Evolutionary conservation across 371 early-diverging fungal species (phyloP).

Genomic region (Mucor sp.): DNA sequence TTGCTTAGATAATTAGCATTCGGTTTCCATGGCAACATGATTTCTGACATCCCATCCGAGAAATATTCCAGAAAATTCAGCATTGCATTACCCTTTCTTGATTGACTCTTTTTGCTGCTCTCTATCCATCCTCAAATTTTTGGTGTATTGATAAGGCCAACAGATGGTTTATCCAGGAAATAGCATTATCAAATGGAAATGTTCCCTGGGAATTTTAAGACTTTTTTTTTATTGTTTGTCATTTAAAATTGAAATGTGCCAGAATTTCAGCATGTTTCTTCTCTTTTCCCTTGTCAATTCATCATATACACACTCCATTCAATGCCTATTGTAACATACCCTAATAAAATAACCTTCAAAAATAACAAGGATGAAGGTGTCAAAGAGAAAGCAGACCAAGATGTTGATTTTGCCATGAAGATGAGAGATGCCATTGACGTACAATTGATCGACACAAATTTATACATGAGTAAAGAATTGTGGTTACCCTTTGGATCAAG

Average conservation of each 20-base stretch:
- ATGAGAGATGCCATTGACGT: slow-evolving; percentile 25
- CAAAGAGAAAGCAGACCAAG: background rate
- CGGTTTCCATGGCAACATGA: background rate
- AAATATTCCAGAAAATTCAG: background rate
- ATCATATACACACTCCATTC: background rate
- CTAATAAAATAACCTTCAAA: slow-evolving; percentile 6
- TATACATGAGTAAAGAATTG: slow-evolving; percentile 73
- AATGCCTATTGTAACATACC: slow-evolving; percentile 3
- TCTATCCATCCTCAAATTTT: background rate
- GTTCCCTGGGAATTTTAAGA: slow-evolving; percentile 8
- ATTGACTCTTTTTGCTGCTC: background rate
- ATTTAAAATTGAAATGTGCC: background rate
- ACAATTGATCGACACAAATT: slow-evolving; percentile 60
- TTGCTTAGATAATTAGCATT: background rate
- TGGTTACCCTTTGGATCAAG: slow-evolving; percentile 82
- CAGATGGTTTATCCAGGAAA: background rate
- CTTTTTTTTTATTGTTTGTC: slow-evolving; percentile 1
- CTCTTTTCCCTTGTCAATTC: background rate
- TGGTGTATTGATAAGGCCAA: background rate
- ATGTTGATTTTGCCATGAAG: slow-evolving; percentile 8
- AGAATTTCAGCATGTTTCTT: background rate
- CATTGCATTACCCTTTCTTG: background rate
- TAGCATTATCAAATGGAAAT: background rate
- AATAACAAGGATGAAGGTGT: background rate
- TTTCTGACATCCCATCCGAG: background rate